Base-by-base conservation (phyloP, 345 rosid genomes). In the Eucalyptus microcorys region DNA sequence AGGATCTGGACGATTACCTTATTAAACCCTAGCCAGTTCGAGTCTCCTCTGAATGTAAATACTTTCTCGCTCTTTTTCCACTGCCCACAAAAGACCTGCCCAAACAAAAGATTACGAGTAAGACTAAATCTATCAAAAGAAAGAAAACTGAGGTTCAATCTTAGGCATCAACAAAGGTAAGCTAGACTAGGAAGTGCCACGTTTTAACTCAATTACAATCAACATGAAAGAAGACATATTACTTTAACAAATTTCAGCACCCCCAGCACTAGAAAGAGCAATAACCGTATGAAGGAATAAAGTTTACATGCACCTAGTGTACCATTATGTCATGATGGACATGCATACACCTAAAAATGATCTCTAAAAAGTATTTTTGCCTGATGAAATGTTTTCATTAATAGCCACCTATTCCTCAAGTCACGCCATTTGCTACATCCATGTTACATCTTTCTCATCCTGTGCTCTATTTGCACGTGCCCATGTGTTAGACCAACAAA, bases 21-120 rank as follows among this genome's bases (percentile, higher is more conserved):
- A 86, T 92, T 88, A 89, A 95, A 94, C 22, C 96, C 97, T 61
- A 95, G 96, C 96, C 95, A 96, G 89, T 95, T 96, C 86, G 96
- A 94, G 87, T 96, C 96, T 68, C 96, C 97, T 90, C 96, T 92
- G 88, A 95, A 95, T 42, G 96, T 91, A 87, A 95, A 95, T 83
- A 88, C 91, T 91, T 91, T 93, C 22, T 87, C 85, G 84, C 84
- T 91, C 88, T 91, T 88, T 87, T 80, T 89, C 96, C 96, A 93
- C 52, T 93, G 91, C 57, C 95, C 95, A 91, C 97, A 95, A 57
- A 93, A 91, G 85, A 94, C 96, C 97, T 95, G 94, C 85, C 32
- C 86, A 91, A 76, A 80, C 45, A 86, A 37, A 87, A 45, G 85
- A 86, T 66, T 15, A 42, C n/a, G 8, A 81, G 55, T 87, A 61